These are phyloP conservation scores for Zhuliangozyma parablackwelliae DNA, from an alignment of 1,139 yeast genomes.

Conservation along the genomic window DNA sequence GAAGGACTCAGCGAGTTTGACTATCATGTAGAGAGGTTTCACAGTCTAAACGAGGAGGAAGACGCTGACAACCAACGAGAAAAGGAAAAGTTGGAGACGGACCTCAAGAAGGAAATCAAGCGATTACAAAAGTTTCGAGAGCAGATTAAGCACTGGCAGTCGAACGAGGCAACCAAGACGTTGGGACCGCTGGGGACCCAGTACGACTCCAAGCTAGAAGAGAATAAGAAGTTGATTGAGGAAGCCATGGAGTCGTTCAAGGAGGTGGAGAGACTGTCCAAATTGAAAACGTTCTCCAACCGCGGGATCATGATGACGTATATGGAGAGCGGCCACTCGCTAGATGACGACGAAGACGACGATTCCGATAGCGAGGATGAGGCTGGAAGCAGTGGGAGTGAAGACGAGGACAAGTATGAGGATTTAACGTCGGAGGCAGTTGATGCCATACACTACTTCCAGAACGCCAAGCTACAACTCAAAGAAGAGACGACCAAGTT, in stretches of 20 bases:
- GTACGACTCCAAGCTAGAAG: conserved; percentile 29
- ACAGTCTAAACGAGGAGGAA: conserved; percentile 30
- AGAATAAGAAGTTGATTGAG: conserved; percentile 39
- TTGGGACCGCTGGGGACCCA: conserved; percentile 26
- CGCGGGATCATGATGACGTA: conserved; percentile 46
- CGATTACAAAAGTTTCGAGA: conserved; percentile 92
- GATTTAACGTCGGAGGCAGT: conserved; percentile 32
- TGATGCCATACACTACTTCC: conserved; percentile 31
- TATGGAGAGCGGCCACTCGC: conserved; percentile 25
- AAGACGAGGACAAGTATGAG: conserved; percentile 12
- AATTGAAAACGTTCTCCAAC: conserved; percentile 44
- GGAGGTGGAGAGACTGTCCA: conserved; percentile 43
- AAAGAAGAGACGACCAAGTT: conserved; percentile 33
- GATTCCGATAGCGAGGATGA: conserved; percentile 6
- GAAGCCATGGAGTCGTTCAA: conserved; percentile 49
- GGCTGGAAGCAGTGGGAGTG: conserved; percentile 7
- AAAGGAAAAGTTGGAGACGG: conserved; percentile 89
- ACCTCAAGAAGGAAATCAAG: conserved; percentile 92
- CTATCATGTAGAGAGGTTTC: conserved; percentile 44
- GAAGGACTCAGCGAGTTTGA: conserved; percentile 87
- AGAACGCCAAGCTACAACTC: conserved; percentile 27
- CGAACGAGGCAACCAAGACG: conserved; percentile 43
- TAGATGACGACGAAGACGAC: conserved; percentile 10
- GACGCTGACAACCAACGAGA: conserved; percentile 87
- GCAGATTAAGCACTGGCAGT: conserved; percentile 89